These are phyloP conservation scores for Neonectria faginata DNA, from an alignment of 2,329 filamentous ascomycete species.

Conservation along the genomic window DNA sequence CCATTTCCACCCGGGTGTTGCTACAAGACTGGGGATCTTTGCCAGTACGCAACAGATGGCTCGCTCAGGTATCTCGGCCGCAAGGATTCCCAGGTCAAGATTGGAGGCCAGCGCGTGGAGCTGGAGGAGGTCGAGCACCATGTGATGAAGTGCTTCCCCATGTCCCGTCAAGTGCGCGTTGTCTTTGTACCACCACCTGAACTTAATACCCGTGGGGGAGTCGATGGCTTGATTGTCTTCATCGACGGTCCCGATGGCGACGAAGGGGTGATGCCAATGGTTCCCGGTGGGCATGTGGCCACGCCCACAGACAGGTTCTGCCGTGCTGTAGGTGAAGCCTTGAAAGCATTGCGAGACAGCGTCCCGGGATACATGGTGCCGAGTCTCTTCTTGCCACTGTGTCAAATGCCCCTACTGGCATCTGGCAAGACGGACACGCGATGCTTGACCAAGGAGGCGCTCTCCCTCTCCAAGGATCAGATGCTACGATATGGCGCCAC, in stretches of 20 bases:
- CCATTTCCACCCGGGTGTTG: background rate
- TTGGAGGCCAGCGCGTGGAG: conserved; percentile 66
- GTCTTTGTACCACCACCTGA: background rate
- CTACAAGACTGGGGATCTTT: conserved; percentile 35
- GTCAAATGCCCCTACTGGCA: background rate
- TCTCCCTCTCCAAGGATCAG: background rate
- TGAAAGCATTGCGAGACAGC: background rate
- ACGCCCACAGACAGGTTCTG: background rate
- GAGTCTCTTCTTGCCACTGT: background rate
- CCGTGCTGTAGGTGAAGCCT: background rate
- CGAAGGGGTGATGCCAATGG: background rate
- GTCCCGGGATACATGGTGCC: background rate
- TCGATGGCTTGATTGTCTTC: background rate
- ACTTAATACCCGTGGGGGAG: fast-evolving
- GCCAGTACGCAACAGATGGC: conserved; percentile 47
- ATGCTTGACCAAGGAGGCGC: background rate
- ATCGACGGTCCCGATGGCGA: background rate
- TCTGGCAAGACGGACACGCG: background rate
- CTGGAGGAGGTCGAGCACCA: conserved; percentile 39
- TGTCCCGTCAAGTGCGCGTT: background rate
- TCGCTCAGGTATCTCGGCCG: conserved; percentile 57
- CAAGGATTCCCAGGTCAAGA: conserved; percentile 66
- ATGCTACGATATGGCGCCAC: background rate
- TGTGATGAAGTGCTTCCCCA: background rate
- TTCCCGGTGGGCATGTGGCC: background rate